Conservation (phyloP, 140 eudicot species). For the Senecio squalidus region DNA sequence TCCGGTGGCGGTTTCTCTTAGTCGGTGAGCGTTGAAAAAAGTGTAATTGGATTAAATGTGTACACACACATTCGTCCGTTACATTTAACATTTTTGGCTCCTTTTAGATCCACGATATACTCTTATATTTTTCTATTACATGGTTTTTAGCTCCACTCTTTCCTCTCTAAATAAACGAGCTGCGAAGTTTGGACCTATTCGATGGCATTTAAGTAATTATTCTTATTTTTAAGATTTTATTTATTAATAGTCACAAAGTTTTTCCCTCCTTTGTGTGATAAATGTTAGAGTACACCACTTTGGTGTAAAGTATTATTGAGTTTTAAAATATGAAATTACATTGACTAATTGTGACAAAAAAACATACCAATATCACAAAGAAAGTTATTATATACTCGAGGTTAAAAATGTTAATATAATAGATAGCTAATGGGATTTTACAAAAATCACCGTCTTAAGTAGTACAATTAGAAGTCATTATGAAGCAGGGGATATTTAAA, state of each 20-base stretch:
- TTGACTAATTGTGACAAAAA: neutral
- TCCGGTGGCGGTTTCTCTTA: neutral
- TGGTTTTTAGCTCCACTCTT: neutral
- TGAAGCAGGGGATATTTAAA: too few species aligned
- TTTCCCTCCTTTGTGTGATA: neutral
- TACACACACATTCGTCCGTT: neutral
- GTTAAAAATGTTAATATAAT: neutral
- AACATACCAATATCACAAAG: neutral
- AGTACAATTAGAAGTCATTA: too few species aligned
- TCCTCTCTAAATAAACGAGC: neutral
- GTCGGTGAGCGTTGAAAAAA: constrained; percentile 5
- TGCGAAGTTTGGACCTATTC: neutral
- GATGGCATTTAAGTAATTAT: neutral
- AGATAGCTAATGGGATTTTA: too few species aligned
- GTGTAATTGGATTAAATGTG: neutral
- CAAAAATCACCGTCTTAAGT: too few species aligned
- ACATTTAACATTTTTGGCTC: neutral
- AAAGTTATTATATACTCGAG: neutral
- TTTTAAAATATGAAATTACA: neutral
- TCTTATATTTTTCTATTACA: neutral
- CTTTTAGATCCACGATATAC: neutral
- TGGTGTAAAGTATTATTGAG: neutral
- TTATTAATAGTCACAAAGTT: neutral
- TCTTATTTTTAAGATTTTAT: too few species aligned
- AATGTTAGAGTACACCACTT: neutral